Percentiles rank a stretch among this genome's conserved stretches.
These are phyloP conservation scores for Wickerhamomyces bovis DNA, from an alignment of 805 yeast species.

Conservation along the genomic window DNA sequence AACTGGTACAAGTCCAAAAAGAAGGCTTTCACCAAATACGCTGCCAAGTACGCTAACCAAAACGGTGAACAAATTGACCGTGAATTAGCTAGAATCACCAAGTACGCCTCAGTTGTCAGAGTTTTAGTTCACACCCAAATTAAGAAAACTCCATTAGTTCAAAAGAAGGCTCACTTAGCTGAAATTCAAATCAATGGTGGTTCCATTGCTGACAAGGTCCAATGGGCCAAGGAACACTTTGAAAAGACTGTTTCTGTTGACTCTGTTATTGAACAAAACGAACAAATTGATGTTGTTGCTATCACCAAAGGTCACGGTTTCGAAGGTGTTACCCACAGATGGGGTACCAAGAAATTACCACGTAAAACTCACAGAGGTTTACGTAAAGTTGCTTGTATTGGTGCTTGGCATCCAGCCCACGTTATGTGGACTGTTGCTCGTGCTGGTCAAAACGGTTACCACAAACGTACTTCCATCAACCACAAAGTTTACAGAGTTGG, in stretches of 20 bases:
- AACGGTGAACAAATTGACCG: slow-evolving; percentile 84
- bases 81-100: slow-evolving; percentile 97
- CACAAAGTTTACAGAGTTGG: slow-evolving; percentile 99
- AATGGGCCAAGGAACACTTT: slow-evolving; percentile 98
- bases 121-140: slow-evolving; percentile 99
- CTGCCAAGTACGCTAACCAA: slow-evolving; percentile 93
- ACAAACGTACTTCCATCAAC: slow-evolving; percentile 99
- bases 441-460: slow-evolving; percentile 99
- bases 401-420: slow-evolving; percentile 99
- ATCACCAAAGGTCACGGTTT: slow-evolving; percentile 99
- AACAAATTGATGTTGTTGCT: slow-evolving; percentile 97
- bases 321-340: slow-evolving; percentile 99
- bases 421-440: slow-evolving; percentile 99
- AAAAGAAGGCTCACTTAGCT: slow-evolving; percentile 99
- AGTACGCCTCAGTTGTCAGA: slow-evolving; percentile 98
- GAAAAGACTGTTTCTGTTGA: slow-evolving; percentile 97
- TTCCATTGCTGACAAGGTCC: slow-evolving; percentile 93
- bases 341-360: slow-evolving; percentile 99
- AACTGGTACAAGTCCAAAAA: slow-evolving; percentile 99
- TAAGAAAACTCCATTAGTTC: slow-evolving; percentile 97
- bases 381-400: slow-evolving; percentile 99
- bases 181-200: slow-evolving; percentile 99
- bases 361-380: slow-evolving; percentile 99
- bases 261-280: slow-evolving; percentile 97
- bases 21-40: slow-evolving; percentile 99